Conservation (phyloP, 164 flowering plant species). For the Annona cherimola region DNA sequence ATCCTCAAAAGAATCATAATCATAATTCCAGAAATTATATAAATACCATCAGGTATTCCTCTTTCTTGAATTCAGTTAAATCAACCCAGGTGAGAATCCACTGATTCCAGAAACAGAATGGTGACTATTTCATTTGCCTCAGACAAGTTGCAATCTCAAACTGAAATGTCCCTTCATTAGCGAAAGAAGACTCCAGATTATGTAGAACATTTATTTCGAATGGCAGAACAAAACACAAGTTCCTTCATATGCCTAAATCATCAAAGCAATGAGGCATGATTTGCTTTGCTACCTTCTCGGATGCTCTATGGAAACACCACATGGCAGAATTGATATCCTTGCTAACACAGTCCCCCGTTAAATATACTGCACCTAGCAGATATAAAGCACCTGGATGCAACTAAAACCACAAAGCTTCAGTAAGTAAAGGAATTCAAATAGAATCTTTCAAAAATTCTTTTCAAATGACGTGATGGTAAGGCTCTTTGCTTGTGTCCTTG, state of each 20-base stretch:
- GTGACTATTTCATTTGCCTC: background rate
- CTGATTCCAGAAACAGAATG: background rate
- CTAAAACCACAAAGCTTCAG: slow-evolving; percentile 35
- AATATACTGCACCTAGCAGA: slow-evolving; percentile 78
- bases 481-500: no score
- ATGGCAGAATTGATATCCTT: slow-evolving; percentile 73
- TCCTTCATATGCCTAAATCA: background rate
- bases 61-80: no score
- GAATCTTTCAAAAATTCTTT: background rate
- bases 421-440: slow-evolving; percentile 14
- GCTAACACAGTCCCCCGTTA: slow-evolving; percentile 89
- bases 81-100: no score
- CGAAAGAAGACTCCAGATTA: no score
- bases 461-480: no score
- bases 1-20: no score
- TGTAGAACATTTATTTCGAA: no score
- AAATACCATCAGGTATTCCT: no score
- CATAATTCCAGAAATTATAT: no score
- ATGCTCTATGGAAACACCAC: slow-evolving; percentile 96
- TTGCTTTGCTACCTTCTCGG: slow-evolving; percentile 59
- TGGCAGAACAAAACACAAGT: background rate
- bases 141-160: background rate
- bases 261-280: background rate
- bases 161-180: background rate
- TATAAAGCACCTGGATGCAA: slow-evolving; percentile 94